Base-by-base conservation (phyloP, 1,139 yeast species). In the Yamadazyma jaroonii region DNA sequence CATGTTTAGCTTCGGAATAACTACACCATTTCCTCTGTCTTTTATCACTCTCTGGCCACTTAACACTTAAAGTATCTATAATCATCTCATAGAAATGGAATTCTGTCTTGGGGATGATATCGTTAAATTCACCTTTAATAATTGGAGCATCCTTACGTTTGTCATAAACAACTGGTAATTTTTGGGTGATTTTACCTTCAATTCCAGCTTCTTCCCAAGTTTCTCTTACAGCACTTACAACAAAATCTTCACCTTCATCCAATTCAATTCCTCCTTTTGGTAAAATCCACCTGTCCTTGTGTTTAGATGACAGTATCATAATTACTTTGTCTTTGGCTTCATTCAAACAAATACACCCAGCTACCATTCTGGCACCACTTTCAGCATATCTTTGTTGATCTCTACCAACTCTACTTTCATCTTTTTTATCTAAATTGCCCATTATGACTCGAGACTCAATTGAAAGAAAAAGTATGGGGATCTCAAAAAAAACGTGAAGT, bases 131-230 rank as follows among this genome's bases (percentile, higher is more conserved):
- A 9, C 54, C 53, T 31, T 59, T 62, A 59, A 66, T 40, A 6
- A 66, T 55, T 2, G 86, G 84, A 3, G 79, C 74, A 57, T 80
- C 77, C 28, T 74, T 68, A 41, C 95, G 60, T 51, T 74, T 67
- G 53, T 88, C 96, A 37, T 72, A 74, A 20, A 86, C 82, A 2
- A 74, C 66, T 0, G 92, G 95, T 32, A 90, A 62, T 42, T 69
- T 70, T 33, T 54, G 49, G 2, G 67, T 50, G 10, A 88, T 71
- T 12, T 58, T 64, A 4, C 96, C 96, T 30, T 75, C 75, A 22
- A 84, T 86, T 0, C 98, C 98, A 0, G 96, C 95, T 59, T 92
- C 99, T 60, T 92, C 98, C 98, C 98, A 92, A 0, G 96, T 86
- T 57, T 92, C 98, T 42, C 99, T 67, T 11, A 74, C 67, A 0